Base-by-base conservation (phyloP, 2,329 filamentous ascomycete genomes). In the Microdochium nivale region DNA sequence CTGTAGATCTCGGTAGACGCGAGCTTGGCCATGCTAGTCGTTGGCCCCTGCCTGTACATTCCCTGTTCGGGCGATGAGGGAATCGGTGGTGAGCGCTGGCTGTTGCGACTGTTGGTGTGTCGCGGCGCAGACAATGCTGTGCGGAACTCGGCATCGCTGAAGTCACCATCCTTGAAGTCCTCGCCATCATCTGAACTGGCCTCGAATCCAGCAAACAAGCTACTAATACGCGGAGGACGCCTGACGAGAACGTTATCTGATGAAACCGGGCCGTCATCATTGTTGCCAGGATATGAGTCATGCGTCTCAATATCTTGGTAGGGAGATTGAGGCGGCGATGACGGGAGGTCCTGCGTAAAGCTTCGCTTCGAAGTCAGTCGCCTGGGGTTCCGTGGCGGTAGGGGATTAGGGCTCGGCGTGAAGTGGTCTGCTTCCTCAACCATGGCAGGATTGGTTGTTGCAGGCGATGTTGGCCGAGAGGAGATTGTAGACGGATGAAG, bases 171-270 rank as follows among this genome's bases (percentile, higher is more conserved):
- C 27, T 67, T 72, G 65, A 84, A 84, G 25, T 86, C 81, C 40
- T 85, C 81, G 2, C 64, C 73, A 51, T 88, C 84, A 46, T 84
- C 84, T 8, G 84, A 85, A 60, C 83, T 89, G 13, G 81, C 81
- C 47, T 92, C 88, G 58, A 95, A 94, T 0, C 88, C 88, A 30
- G 88, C 87, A 67, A 94, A 94, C n/a, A 95, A 73, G 63, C 88
- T 94, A 67, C 87, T 92, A 48, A 88, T 84, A 51, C 88, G 79
- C 62, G 87, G 84, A 1, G 88, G 87, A 16, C 85, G 79, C 54
- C 84, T 79, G 63, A 87, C 75, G 2, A 83, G 79, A 2, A 77
- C 76, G 50, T 76, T 79, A 14, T 80, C 75, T 51, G 67, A 71
- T 1, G 84, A 83, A 40, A 90, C 70, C 2, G 87, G 86, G 0